Evolutionary conservation across 768 basidiomycete species (phyloP), one percentile per base, ranked within the genome.

Genomic region (Leucosporidium yakuticum): DNA sequence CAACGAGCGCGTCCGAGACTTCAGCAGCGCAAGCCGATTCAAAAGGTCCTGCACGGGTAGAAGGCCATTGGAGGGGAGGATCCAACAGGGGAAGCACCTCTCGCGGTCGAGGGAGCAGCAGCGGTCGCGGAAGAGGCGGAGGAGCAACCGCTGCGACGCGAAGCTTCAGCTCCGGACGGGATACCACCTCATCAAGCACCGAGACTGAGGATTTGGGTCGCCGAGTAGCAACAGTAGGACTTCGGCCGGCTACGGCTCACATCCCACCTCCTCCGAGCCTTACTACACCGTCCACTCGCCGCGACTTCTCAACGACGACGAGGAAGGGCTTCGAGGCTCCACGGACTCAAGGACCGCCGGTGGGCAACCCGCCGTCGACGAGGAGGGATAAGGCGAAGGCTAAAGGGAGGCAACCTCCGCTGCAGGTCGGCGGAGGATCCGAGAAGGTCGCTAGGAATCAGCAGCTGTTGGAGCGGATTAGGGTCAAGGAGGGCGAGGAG

Each of bases 401-500:
- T 9, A 31, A 31, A 34, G 55, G 19, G 8, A 34, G 31, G 20
- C 31, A 56, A 21, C 55, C 31, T 4, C 55, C 27, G 21, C 21
- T 23, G 29, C 32, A 21, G 39, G 39, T 8, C 6, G 39, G 55
- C 32, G 55, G 29, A 31, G 21, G 55, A 56, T 21, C 32, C 9
- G 31, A 2, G 21, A 23, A 34, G 17, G 29, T 11, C 32, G 8
- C 31, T 19, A 34, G 32, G 55, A 56, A 21, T 32, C 32, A 17
- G 57, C 50, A 21, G 32, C 14, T 56, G 7, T 64, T 62, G 29
- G 17, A 36, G 47, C 23, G 53, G 50, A 32, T 56, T 7, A n/a
- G 49, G 31, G 20, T 47, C 19, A 34, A 21, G 57, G 64, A 60
- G 2, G 65, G 69, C 11, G 66, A 67, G 47, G 60, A 64, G 39